Conservation (phyloP, 2,329 filamentous ascomycete genomes). For the Fulvia fulva region DNA sequence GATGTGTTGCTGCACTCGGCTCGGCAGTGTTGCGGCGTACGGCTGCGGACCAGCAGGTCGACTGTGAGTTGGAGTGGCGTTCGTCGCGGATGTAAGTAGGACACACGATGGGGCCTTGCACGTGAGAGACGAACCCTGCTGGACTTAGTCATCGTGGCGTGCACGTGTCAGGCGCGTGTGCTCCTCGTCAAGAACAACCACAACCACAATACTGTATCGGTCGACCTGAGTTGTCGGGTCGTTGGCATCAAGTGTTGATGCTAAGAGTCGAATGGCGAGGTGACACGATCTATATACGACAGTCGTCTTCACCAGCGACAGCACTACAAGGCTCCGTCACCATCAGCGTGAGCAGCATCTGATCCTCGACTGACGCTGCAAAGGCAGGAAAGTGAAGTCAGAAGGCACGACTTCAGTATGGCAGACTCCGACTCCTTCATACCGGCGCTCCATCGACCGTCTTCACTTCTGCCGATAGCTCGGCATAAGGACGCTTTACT, state of each 20-base stretch:
- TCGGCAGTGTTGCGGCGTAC: neutral
- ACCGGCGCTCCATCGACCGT: slow-evolving; percentile 79
- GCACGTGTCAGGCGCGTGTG: no score
- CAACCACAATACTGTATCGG: no score
- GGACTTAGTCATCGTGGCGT: no score
- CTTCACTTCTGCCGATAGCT: slow-evolving; percentile 79
- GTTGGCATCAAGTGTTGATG: no score
- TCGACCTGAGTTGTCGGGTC: no score
- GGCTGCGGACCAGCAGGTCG: neutral
- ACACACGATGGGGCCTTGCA: neutral
- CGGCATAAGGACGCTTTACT: slow-evolving; percentile 74
- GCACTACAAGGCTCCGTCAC: neutral
- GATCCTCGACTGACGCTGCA: neutral
- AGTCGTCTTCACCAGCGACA: neutral
- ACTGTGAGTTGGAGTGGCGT: neutral
- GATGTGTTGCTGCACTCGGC: neutral
- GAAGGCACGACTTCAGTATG: slow-evolving; percentile 18
- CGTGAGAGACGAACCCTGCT: neutral
- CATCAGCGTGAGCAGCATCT: neutral
- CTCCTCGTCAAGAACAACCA: no score
- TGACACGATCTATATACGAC: neutral
- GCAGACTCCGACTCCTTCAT: slow-evolving; percentile 54
- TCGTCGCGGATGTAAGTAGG: neutral
- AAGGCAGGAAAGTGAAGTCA: neutral
- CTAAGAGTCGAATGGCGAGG: no score